phyloP scores from a whole-genome alignment of 306 rosid genomes.

The Comarum palustre region DNA sequence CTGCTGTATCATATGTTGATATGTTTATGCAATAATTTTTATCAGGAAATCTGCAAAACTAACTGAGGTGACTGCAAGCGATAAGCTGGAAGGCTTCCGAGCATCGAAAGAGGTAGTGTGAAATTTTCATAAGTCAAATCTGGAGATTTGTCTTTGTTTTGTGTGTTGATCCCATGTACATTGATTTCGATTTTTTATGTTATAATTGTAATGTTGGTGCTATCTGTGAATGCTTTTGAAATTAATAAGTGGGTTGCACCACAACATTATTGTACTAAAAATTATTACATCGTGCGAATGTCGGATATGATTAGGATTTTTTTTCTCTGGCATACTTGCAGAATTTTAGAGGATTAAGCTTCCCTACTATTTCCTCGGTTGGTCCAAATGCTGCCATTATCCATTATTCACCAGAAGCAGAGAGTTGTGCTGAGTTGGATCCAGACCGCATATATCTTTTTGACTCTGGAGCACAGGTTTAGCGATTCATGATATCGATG shows the following conservation, averaged over 20 bases:
- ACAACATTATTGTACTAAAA: background rate
- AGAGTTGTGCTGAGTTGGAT: conserved; percentile 82
- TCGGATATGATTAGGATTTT: background rate
- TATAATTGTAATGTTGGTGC: background rate
- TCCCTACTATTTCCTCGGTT: conserved; percentile 93
- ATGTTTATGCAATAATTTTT: conserved; percentile 13
- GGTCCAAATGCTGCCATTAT: conserved; percentile 98
- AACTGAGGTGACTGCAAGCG: conserved; percentile 89
- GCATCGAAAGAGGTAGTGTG: conserved; percentile 85
- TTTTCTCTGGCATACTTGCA: conserved; percentile 36
- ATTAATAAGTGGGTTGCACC: background rate
- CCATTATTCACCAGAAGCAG: conserved; percentile 73
- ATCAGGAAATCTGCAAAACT: conserved; percentile 68
- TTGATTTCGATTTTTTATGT: background rate
- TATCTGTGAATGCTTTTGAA: background rate
- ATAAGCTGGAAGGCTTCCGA: conserved; percentile 85
- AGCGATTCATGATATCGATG: conserved; percentile 17
- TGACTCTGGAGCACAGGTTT: conserved; percentile 99
- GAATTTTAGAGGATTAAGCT: conserved; percentile 92
- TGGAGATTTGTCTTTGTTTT: background rate
- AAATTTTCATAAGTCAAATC: conserved; percentile 1
- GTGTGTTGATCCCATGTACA: background rate
- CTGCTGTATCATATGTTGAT: background rate
- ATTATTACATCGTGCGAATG: conserved; percentile 6
- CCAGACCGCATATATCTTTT: conserved; percentile 87